Evolutionary conservation across 805 yeast genomes (phyloP), one percentile per base, ranked within the genome.

Genomic region (Cyberlindnera saturnus): DNA sequence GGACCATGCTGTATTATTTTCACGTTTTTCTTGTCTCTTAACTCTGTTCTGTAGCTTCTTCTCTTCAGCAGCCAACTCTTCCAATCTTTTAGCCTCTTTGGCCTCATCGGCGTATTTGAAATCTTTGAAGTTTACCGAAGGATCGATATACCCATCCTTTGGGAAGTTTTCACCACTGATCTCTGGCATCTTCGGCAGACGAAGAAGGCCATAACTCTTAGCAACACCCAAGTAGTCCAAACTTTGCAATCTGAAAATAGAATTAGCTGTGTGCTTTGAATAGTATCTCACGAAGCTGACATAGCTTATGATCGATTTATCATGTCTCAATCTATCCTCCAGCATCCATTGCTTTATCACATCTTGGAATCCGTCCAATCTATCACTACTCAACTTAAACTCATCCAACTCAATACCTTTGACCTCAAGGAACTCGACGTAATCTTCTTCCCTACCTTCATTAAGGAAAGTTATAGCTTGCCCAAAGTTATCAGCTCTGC

Each of bases 171-270:
- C 66, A 42, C 67, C 69, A 18, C 81, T 74, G 29, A 79, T 65
- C 59, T 93, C 99, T 0, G 99, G 99, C 98, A 95, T 93, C 52
- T 81, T 79, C 8, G 99, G 99, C 45, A 91, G 65, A 52, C 96
- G 72, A 35, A 86, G 63, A 2, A 93, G 63, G 1, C 96, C 96
- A 61, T 85, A 89, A 67, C 86, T 71, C 50, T 70, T 74, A 1
- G 93, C 96, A 7, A 85, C 49, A 0, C 82, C 84, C 20, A 81
- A 59, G 52, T 84, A 84, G 59, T 91, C 95, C 43, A 93, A 64
- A 7, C 78, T 64, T 40, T 75, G 75, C 19, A 86, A 53, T 49
- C 98, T 70, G 67, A 93, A 93, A 15, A 93, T 91, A 0, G 97
- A 89, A 5, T 82, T 69, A 0, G 96, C 95, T 11, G 83, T 64